Evolutionary conservation across 805 yeast genomes (phyloP).

Genomic region (Kluyveromyces aestuarii): DNA sequence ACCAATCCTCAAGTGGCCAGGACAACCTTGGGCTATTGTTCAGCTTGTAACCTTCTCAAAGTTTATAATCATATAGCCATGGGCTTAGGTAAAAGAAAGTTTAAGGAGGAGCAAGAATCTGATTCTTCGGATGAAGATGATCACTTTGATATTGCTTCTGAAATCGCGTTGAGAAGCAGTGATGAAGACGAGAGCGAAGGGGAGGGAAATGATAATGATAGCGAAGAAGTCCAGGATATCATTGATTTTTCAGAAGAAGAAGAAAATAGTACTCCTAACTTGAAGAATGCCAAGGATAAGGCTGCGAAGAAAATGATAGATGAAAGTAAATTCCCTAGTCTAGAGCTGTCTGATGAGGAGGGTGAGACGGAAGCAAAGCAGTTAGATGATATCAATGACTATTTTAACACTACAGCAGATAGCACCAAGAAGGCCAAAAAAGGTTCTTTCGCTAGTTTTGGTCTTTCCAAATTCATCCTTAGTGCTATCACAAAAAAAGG

Average conservation of each 20-base stretch:
- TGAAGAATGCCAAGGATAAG: constrained; percentile 7
- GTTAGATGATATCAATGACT: constrained; percentile 40
- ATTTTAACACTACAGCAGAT: constrained; percentile 28
- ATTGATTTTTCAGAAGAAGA: constrained; percentile 44
- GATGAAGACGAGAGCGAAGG: constrained; percentile 29
- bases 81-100: background rate
- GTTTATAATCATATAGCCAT: background rate
- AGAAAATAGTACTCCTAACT: constrained; percentile 23
- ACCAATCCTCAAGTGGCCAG: background rate
- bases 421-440: constrained; percentile 35
- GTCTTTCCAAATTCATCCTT: constrained; percentile 64
- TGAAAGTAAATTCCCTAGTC: constrained; percentile 33
- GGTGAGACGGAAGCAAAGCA: constrained; percentile 29
- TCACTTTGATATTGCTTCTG: constrained; percentile 51
- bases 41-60: background rate
- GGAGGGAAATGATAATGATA: constrained; percentile 27
- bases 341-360: constrained; percentile 48
- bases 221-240: constrained; percentile 41
- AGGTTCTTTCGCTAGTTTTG: constrained; percentile 86
- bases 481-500: constrained; percentile 76
- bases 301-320: constrained; percentile 6
- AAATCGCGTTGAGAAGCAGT: constrained; percentile 36
- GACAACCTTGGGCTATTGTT: background rate
- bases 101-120: constrained; percentile 3
- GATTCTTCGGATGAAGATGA: constrained; percentile 28